These are phyloP conservation scores for Larix kaempferi DNA, from an alignment of 75 land plant genomes.

Conservation along the genomic window DNA sequence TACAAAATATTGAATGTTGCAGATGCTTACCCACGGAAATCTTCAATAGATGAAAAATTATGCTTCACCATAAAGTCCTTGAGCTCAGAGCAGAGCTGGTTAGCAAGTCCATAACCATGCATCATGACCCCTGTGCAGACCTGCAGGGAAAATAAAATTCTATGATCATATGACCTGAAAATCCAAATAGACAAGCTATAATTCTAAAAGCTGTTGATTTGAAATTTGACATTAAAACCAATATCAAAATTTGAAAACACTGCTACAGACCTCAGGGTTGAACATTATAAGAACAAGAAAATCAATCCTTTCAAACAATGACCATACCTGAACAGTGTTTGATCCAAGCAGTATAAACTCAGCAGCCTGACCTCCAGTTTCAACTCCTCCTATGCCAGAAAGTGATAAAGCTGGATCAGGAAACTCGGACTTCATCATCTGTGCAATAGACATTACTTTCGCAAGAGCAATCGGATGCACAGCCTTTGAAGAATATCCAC, in stretches of 20 bases:
- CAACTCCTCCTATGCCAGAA: conserved; percentile 98
- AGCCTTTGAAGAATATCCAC: conserved; percentile 95
- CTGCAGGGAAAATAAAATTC: conserved; percentile 28
- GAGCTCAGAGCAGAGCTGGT: conserved; percentile 78
- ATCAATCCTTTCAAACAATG: background rate
- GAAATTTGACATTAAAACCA: background rate
- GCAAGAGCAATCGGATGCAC: conserved; percentile 99
- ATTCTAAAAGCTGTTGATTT: background rate
- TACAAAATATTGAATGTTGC: background rate
- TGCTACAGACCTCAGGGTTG: background rate
- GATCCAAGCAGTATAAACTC: conserved; percentile 97
- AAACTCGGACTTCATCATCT: conserved; percentile 30
- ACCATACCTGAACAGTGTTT: conserved; percentile 86
- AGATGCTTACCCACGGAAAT: conserved; percentile 83
- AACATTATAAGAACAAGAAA: too few species aligned
- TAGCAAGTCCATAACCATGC: conserved; percentile 93
- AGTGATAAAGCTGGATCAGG: conserved; percentile 54
- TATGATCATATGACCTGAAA: background rate
- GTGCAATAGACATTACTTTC: conserved; percentile 86
- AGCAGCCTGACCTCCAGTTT: conserved; percentile 89
- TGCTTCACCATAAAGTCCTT: conserved; percentile 95
- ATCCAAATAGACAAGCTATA: background rate
- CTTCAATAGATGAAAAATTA: conserved; percentile 87
- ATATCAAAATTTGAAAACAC: background rate
- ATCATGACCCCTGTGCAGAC: conserved; percentile 99